phyloP scores from a whole-genome alignment of 352 stramenopile species.

The Phytophthora sp. region DNA sequence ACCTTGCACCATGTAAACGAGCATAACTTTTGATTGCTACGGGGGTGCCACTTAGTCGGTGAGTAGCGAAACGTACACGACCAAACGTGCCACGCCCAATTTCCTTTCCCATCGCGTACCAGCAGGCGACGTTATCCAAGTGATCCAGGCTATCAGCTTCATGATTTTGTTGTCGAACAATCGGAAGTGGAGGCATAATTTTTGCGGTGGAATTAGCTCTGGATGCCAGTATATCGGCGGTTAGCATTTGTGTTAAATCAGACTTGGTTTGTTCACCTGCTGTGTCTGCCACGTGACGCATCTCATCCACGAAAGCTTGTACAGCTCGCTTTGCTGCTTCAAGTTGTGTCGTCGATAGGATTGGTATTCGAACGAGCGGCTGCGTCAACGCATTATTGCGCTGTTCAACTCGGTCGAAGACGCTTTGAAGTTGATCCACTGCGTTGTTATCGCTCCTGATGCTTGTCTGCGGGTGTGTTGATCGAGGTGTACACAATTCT shows the following conservation, averaged over 20 bases:
- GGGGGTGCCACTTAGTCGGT: slow-evolving; percentile 45
- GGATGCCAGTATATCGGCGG: background rate
- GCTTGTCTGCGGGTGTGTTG: background rate
- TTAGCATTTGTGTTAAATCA: slow-evolving; percentile 12
- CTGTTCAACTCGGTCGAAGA: slow-evolving; percentile 27
- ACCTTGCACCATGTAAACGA: slow-evolving; percentile 40
- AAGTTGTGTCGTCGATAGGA: slow-evolving; percentile 13
- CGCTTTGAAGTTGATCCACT: slow-evolving; percentile 19
- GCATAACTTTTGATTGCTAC: slow-evolving; percentile 78
- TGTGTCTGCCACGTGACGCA: slow-evolving; percentile 15
- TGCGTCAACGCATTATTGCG: slow-evolving; percentile 9
- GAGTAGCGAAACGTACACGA: slow-evolving; percentile 47
- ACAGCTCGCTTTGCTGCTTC: slow-evolving; percentile 21
- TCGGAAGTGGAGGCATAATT: background rate
- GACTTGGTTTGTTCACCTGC: slow-evolving; percentile 21
- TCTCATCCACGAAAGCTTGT: slow-evolving; percentile 28
- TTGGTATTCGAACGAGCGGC: background rate
- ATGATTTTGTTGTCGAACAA: slow-evolving; percentile 4
- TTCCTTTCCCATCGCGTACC: slow-evolving; percentile 55
- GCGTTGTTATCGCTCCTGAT: background rate
- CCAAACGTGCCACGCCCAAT: slow-evolving; percentile 65
- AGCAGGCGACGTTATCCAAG: slow-evolving; percentile 30
- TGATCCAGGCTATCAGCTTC: slow-evolving; percentile 14
- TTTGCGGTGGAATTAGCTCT: background rate
- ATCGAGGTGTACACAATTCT: slow-evolving; percentile 8